A percentile compares a stretch with the other conserved stretches of the same genome.
phyloP scores from a whole-genome alignment of 257 asterid genomes.

The Solanum corneliomulleri region DNA sequence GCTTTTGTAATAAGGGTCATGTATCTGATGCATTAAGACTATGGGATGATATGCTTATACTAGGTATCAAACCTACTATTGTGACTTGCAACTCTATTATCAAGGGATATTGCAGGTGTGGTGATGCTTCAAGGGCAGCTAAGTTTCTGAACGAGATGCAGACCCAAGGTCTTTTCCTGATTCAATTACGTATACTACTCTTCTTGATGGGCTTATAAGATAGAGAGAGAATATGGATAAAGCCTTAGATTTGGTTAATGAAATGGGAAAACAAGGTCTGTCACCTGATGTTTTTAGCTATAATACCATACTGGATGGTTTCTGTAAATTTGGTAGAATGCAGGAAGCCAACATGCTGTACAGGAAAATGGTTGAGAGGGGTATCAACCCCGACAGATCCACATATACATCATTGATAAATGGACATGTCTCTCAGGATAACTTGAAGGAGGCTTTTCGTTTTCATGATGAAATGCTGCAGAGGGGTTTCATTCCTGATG shows the following conservation, averaged over 20 bases:
- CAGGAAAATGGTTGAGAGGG: slow-evolving; percentile 33
- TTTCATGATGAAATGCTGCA: slow-evolving; percentile 67
- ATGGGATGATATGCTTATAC: slow-evolving; percentile 65
- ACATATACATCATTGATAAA: slow-evolving; percentile 48
- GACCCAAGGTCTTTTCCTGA: slow-evolving; percentile 41
- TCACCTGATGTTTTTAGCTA: slow-evolving; percentile 46
- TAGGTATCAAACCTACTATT: slow-evolving; percentile 36
- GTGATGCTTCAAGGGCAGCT: slow-evolving; percentile 32
- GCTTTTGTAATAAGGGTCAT: slow-evolving; percentile 42
- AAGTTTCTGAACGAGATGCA: slow-evolving; percentile 46
- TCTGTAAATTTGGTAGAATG: slow-evolving; percentile 56
- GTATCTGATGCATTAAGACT: slow-evolving; percentile 39
- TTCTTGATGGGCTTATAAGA: slow-evolving; percentile 55
- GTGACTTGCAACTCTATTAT: slow-evolving; percentile 57
- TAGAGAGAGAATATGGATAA: slow-evolving; percentile 43
- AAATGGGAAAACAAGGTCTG: slow-evolving; percentile 42
- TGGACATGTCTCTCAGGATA: slow-evolving; percentile 48
- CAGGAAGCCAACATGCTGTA: slow-evolving; percentile 42
- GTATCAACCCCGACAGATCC: slow-evolving; percentile 39
- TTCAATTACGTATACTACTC: slow-evolving; percentile 45
- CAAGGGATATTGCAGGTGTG: slow-evolving; percentile 62
- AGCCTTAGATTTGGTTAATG: slow-evolving; percentile 36
- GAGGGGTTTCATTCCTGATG: slow-evolving; percentile 66
- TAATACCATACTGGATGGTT: slow-evolving; percentile 45
- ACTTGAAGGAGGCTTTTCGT: slow-evolving; percentile 55